Base-by-base conservation (phyloP, 768 basidiomycete genomes). In the Mycena vitilis region DNA sequence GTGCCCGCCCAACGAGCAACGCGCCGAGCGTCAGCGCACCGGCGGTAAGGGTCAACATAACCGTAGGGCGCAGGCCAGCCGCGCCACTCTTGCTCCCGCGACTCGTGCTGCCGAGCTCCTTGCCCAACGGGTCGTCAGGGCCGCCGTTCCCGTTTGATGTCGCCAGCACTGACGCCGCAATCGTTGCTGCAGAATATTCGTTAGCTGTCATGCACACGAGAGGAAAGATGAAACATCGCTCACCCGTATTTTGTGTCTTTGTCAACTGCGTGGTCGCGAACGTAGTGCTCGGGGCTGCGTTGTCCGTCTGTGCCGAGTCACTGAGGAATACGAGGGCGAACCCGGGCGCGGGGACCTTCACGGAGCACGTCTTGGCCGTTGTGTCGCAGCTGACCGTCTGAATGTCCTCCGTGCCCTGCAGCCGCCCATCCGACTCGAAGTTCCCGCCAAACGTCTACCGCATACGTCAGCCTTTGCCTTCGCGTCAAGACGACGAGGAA, bases 261-360 rank as follows among this genome's bases (percentile, higher is more conserved):
- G 90, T 91, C n/a, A 80, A 75, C 18, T 83, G 86, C 1, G 88
- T 88, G 18, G 87, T 90, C 15, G 87, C 66, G 74, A 88, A 91
- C 23, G 88, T 90, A 71, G 71, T 71, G 12, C 78, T 79, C 1
- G 77, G 61, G n/a, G 69, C 73, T 18, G 77, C 76, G 36, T 73
- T 74, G 56, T 79, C 80, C 2, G 72, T 61, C 38, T 59, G 18
- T 8, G 83, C 82, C 44, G 76, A 67, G 62, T 82, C 78, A 5
- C 81, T 86, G 38, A 95, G 79, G 81, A 93, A 93, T 69, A 95
- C 91, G 53, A 95, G 82, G 1, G 92, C 92, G 66, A 91, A 88
- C 36, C 87, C 87, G 0, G 94, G 93, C 0, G 92, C 91, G 40
- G 86, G 85, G 49, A 95, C 87, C 9, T 83, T 83, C 56, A 94